Base-by-base conservation (phyloP, 2,329 filamentous ascomycete species). In the Claviceps pazoutovae region DNA sequence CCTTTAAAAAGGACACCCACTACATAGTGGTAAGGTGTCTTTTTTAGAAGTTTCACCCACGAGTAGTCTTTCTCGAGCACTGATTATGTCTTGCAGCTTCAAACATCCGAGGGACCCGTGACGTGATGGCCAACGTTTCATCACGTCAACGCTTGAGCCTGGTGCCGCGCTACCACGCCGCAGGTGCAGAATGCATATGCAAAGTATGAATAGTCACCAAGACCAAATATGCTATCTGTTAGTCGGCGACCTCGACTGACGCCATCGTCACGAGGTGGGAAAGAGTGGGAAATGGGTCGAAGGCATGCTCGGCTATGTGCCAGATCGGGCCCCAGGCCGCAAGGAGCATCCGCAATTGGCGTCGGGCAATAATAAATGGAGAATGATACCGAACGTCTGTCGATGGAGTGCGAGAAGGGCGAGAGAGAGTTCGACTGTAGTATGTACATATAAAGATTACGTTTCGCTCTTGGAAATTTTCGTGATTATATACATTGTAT, bases 71-170 rank as follows among this genome's bases (percentile, higher is more conserved):
- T 3, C 2, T 42, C n/a, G n/a, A 9, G 39, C 39, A 14, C 19
- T 4, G 16, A 43, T 45, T 30, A 30, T 30, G 21, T 45, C 19
- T 45, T 45, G 49, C 44, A 37, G 52, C 36, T 21, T 5, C 8
- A 17, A 21, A 13, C 19, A 5, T 13, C 11, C 19, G 14, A 47
- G 38, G 36, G 17, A 9, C 2, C 38, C 26, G 48, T 58, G 55
- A 53, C 55, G 56, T 56, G 54, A 58, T 58, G 49, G 45, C 51
- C 51, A 47, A 54, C 51, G 52, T 50, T 34, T 46, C 53, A 57
- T 57, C 54, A 34, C 56, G 54, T 56, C 55, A 55, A 54, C 49
- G 43, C 38, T 7, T 21, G 5, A 3, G 21, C 8, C 30, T 16
- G 14, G 44, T 46, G 46, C 5, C 16, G 36, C 45, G 46, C 51